Evolutionary conservation across 179 eudicot genomes (phyloP).

Genomic region (Spergularia azorica): DNA sequence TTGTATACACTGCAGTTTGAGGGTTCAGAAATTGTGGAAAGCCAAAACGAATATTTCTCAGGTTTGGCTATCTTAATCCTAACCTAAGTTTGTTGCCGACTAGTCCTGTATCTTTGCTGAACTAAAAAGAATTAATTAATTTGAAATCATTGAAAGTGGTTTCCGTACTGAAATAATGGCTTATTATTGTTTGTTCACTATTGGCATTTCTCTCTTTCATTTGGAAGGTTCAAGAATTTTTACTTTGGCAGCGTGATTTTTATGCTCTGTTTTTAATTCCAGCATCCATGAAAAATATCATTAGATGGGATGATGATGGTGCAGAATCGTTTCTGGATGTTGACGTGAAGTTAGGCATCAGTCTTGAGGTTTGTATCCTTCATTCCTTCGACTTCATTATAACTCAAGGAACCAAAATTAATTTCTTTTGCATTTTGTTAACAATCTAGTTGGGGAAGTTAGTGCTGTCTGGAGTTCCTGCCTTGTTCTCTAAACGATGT

Average conservation of each 20-base stretch:
- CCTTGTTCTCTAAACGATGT: not conserved
- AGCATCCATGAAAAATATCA: constrained; percentile 79
- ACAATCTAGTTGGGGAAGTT: not conserved
- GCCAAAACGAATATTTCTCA: constrained; percentile 70
- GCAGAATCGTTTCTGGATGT: constrained; percentile 63
- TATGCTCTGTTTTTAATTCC: constrained; percentile 35
- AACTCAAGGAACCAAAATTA: not conserved
- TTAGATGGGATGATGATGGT: constrained; percentile 59
- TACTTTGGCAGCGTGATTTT: not conserved
- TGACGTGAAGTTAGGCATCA: constrained; percentile 65
- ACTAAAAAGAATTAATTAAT: not conserved
- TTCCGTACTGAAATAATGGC: not conserved
- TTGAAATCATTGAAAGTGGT: not conserved
- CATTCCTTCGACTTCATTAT: constrained; percentile 23
- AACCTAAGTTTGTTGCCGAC: constrained; percentile 1
- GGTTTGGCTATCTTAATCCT: constrained; percentile 42
- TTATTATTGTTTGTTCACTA: not conserved
- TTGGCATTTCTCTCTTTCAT: not conserved
- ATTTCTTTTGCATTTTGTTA: constrained; percentile 2
- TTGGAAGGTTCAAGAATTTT: constrained; percentile 4
- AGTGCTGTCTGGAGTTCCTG: not conserved
- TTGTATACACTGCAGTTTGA: constrained; percentile 71
- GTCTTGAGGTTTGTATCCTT: constrained; percentile 66
- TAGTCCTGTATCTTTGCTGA: not conserved
- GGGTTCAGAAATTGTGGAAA: constrained; percentile 71